phyloP scores from a whole-genome alignment of 805 yeast species.

The Starmerella bombi region DNA sequence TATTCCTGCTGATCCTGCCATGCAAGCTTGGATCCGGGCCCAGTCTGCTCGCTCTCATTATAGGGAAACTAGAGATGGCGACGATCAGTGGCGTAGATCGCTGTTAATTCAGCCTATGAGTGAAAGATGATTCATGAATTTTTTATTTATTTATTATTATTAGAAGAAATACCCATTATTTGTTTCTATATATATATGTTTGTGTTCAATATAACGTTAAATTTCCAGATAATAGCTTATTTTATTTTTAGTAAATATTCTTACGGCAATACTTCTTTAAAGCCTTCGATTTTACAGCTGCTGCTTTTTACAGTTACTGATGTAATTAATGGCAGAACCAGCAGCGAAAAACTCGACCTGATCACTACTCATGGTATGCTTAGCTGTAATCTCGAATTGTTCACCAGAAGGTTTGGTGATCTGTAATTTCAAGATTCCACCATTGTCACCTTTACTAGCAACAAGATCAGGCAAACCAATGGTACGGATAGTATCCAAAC shows the following conservation, averaged over 20 bases:
- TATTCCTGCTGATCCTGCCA: constrained; percentile 12
- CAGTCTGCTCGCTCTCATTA: constrained; percentile 26
- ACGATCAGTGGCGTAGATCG: constrained; percentile 29
- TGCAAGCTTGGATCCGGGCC: constrained; percentile 27
- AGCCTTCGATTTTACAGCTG: not conserved
- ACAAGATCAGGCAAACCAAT: constrained; percentile 62
- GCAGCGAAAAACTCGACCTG: constrained; percentile 94
- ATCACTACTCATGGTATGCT: constrained; percentile 94
- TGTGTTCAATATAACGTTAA: not conserved
- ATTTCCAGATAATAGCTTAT: not conserved
- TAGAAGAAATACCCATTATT: not conserved
- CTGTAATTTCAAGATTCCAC: constrained; percentile 59
- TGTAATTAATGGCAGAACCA: constrained; percentile 90
- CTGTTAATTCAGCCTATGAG: constrained; percentile 26
- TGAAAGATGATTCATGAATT: not conserved
- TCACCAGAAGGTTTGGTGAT: constrained; percentile 66
- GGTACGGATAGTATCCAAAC: constrained; percentile 71
- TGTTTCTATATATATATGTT: not conserved
- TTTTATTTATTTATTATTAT: constrained; percentile 1
- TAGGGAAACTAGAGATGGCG: constrained; percentile 22
- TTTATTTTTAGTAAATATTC: not conserved
- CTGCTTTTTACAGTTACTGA: constrained; percentile 38
- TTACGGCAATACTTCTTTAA: no score
- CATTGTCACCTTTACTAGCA: constrained; percentile 72
- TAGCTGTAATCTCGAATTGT: constrained; percentile 54